Evolutionary conservation across 1,284 basidiomycete species (phyloP), one percentile per base, ranked within the genome.

Genomic region (Ceraceosorus guamensis): DNA sequence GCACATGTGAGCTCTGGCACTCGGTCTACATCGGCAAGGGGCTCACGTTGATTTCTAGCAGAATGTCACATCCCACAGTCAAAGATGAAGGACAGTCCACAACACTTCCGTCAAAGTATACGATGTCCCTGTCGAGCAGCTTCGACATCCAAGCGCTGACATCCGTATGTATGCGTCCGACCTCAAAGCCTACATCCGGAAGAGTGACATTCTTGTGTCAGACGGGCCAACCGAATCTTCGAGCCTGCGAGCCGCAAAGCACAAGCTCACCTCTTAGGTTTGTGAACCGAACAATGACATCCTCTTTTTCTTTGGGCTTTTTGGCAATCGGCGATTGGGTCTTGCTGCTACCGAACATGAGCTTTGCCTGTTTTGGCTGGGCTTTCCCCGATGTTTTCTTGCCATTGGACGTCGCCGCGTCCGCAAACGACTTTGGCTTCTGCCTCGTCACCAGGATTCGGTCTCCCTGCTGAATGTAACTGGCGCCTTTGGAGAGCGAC

Each of bases 261-360:
- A 1, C 24, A 24, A 24, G 31, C 58, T 45, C 45, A 65, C 70
- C 69, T 5, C 68, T 60, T 51, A 62, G 63, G 48, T 72, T 72
- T 56, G 61, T 69, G 60, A 75, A 75, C 3, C 73, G 66, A 10
- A 73, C 70, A 33, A 74, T 68, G 49, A 68, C 68, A 47, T 75
- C 68, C 33, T 69, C 63, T 46, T 67, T 68, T 18, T 61, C 52
- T 50, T 67, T 71, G 11, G 52, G 51, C 35, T 63, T 65, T 50
- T 63, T 65, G 10, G 55, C 59, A 0, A 35, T 53, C n/a, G 24
- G 31, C 14, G 13, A n/a, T 4, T 6, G 44, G 6, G 50, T 48
- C 5, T 56, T 46, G 24, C 30, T 41, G 16, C 30, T 34, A n/a
- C 63, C 57, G 47, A 68, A 70, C 46, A 50, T 66, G 54, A 68